phyloP scores from a whole-genome alignment of 2,329 filamentous ascomycete species.

The Sporothrix inflata region DNA sequence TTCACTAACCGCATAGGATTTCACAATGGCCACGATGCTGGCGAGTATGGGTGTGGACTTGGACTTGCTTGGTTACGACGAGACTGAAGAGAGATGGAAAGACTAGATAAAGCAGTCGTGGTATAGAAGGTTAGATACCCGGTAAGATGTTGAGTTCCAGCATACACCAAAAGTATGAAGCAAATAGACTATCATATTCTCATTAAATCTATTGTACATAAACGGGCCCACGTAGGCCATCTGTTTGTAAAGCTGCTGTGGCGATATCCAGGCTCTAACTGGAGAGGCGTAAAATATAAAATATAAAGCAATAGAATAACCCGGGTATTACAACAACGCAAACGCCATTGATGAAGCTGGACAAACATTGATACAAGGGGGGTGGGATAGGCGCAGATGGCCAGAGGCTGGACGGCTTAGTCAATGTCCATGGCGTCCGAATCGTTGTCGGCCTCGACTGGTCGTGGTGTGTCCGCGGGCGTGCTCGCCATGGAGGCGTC shows the following conservation, averaged over 20 bases:
- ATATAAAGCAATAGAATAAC: background rate
- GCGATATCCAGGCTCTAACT: background rate
- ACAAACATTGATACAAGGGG: background rate
- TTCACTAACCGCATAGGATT: constrained; percentile 36
- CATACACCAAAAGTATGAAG: background rate
- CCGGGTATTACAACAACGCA: constrained; percentile 28
- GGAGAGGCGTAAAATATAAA: background rate
- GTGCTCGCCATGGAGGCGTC: constrained; percentile 27
- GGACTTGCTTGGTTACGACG: constrained; percentile 43
- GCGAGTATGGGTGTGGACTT: constrained; percentile 44
- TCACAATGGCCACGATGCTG: constrained; percentile 47
- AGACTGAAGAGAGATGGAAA: constrained; percentile 39
- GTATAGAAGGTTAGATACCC: background rate
- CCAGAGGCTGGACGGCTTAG: constrained; percentile 35
- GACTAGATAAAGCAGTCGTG: constrained; percentile 27
- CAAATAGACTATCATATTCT: background rate
- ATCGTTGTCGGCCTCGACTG: constrained; percentile 44
- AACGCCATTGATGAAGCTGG: constrained; percentile 26
- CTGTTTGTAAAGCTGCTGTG: background rate
- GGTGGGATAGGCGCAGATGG: background rate
- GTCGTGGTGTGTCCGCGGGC: constrained; percentile 5
- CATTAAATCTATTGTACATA: constrained; percentile 8
- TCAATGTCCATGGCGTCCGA: constrained; percentile 71
- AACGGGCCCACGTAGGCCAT: background rate
- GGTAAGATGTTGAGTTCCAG: background rate